Evolutionary conservation across 169 alveolate species (phyloP), one percentile per base, ranked within the genome.

Genomic region (Plasmodium ovale): DNA sequence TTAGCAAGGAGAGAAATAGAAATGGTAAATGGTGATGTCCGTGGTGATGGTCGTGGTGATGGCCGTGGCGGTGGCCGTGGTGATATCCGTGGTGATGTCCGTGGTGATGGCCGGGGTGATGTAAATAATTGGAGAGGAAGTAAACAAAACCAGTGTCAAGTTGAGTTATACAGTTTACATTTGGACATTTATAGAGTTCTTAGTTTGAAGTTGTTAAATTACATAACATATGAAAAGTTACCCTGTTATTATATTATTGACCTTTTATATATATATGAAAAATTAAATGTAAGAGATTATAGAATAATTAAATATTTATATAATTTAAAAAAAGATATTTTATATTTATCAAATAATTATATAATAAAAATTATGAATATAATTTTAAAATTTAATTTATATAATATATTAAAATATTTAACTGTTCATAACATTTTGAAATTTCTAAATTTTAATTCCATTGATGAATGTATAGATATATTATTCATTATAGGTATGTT

Each of bases 131-230:
- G 12, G 14, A 14, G 53, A 51, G 29, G 12, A 25, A 10, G 33
- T 23, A 25, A 62, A 64, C 35, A 51, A 77, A 77, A 23, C 51
- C 31, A 65, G 31, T n/a, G n/a, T n/a, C n/a, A n/a, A n/a, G n/a
- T n/a, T n/a, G n/a, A n/a, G n/a, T 82, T 56, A 10, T 82, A 29
- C 49, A 82, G 44, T 82, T 59, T 82, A 39, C 51, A 65, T 54
- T 70, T 82, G 23, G 90, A 82, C 65, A 59, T 82, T 1, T 82
- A 82, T 44, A 82, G 65, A 82, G 65, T 82, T 0, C 70, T 82
- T 31, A 37, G 84, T 29, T 27, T 82, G 35, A 82, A 82, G 37
- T 65, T 82, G 58, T 39, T 82, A 42, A 49, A 53, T 49, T 31
- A 1, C 2, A 16, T 82, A 51, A 64, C 27, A 33, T 23, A 82